These are phyloP conservation scores for Pestalotiopsis sp. DNA, from an alignment of 2,329 filamentous ascomycete species.

Conservation along the genomic window DNA sequence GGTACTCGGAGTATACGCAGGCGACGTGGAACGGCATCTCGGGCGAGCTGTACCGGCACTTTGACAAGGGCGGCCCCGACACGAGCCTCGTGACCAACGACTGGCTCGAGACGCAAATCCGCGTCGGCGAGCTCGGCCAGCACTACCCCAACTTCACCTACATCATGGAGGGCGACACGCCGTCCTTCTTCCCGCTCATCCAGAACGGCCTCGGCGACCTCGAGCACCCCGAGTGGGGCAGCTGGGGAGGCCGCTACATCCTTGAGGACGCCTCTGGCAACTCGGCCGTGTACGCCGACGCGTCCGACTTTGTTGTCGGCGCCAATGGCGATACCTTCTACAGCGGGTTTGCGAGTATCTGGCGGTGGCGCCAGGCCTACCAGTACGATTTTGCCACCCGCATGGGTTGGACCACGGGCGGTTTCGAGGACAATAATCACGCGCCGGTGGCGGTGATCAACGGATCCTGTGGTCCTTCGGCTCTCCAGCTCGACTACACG, in stretches of 20 bases:
- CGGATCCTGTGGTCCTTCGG: background rate
- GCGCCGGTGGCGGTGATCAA: constrained; percentile 10
- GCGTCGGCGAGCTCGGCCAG: constrained; percentile 38
- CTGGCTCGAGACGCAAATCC: constrained; percentile 51
- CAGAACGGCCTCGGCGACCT: constrained; percentile 44
- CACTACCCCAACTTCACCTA: constrained; percentile 43
- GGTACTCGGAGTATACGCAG: constrained; percentile 53
- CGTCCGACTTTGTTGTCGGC: background rate
- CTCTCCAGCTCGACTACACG: background rate
- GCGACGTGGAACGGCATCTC: constrained; percentile 60
- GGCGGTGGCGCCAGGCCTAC: constrained; percentile 34
- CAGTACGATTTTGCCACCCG: constrained; percentile 36
- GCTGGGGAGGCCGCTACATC: constrained; percentile 48
- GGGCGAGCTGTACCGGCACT: constrained; percentile 15
- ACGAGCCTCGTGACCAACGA: constrained; percentile 36
- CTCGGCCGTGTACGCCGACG: background rate
- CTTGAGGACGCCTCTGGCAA: constrained; percentile 18
- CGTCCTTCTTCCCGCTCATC: constrained; percentile 44
- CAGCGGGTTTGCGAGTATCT: constrained; percentile 30
- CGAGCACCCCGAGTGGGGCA: constrained; percentile 43
- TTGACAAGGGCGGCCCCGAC: constrained; percentile 18
- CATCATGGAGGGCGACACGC: constrained; percentile 50
- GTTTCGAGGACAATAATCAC: constrained; percentile 18
- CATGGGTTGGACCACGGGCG: constrained; percentile 30
- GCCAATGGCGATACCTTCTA: background rate